These are phyloP conservation scores for Xeromyces bisporus DNA, from an alignment of 495 filamentous ascomycete genomes.

Conservation along the genomic window DNA sequence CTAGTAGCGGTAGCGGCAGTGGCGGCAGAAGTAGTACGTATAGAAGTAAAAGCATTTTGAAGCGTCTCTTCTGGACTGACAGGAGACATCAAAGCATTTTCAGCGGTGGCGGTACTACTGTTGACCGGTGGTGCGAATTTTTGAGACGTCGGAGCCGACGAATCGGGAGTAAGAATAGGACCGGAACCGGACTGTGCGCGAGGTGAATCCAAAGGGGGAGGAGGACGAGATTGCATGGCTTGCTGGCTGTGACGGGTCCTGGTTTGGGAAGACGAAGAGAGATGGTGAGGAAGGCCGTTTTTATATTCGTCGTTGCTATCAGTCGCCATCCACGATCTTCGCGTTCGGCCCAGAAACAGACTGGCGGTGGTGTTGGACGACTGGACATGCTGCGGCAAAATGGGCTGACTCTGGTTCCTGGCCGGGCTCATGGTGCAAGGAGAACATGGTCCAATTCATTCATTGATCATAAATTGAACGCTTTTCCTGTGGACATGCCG, in stretches of 20 bases:
- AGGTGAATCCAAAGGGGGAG: no score
- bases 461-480: constrained; percentile 1
- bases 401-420: constrained; percentile 1
- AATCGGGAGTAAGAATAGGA: no score
- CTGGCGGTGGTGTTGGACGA: constrained; percentile 54
- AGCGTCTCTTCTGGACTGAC: constrained; percentile 10
- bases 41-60: neutral
- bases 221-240: no score
- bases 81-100: constrained; percentile 10
- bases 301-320: no score
- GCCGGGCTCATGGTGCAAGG: constrained; percentile 1
- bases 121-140: neutral
- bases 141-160: neutral
- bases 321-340: constrained; percentile 64
- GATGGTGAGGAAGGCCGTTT: no score
- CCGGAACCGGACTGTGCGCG: no score
- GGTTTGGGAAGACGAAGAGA: no score
- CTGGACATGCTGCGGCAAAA: constrained; percentile 19
- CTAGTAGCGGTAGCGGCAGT: neutral
- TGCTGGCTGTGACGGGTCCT: no score
- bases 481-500: no score
- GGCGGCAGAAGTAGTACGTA: neutral
- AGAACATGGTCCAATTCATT: constrained; percentile 5
- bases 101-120: neutral
- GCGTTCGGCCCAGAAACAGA: constrained; percentile 45